These are phyloP conservation scores for Mycena epipterygia DNA, from an alignment of 768 basidiomycete species.

Conservation along the genomic window DNA sequence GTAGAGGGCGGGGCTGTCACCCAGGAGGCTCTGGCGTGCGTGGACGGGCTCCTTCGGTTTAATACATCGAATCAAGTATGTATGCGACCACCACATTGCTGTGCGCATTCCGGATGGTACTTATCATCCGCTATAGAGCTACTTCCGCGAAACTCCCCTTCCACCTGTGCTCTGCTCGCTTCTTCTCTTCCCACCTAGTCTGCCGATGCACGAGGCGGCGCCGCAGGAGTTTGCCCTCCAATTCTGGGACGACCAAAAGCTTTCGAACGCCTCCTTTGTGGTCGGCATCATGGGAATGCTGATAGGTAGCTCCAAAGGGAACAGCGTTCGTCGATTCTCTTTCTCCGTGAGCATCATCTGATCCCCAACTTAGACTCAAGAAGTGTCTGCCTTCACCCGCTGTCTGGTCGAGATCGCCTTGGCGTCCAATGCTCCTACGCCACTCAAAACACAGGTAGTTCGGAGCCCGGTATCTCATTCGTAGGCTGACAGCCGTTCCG, in stretches of 20 bases:
- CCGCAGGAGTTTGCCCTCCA: slow-evolving; percentile 95
- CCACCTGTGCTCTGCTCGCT: slow-evolving; percentile 76
- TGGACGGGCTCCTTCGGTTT: slow-evolving; percentile 90
- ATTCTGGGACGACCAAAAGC: slow-evolving; percentile 95
- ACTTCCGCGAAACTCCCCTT: slow-evolving; percentile 92
- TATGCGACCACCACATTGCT: slow-evolving; percentile 45
- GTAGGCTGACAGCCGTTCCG: slow-evolving; percentile 32
- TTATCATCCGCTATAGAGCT: slow-evolving; percentile 72
- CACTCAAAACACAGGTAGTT: slow-evolving; percentile 87
- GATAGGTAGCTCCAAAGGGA: slow-evolving; percentile 74
- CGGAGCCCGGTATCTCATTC: neutral
- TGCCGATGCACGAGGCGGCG: slow-evolving; percentile 68
- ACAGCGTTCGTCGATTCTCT: slow-evolving; percentile 60
- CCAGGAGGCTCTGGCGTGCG: slow-evolving; percentile 87
- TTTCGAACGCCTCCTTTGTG: slow-evolving; percentile 82
- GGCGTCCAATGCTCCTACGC: slow-evolving; percentile 93
- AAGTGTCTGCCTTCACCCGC: slow-evolving; percentile 72
- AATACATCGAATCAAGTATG: slow-evolving; percentile 95
- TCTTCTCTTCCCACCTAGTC: slow-evolving; percentile 76
- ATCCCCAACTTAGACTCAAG: slow-evolving; percentile 60
- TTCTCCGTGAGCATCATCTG: slow-evolving; percentile 2
- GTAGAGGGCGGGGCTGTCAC: slow-evolving; percentile 91
- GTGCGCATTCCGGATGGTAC: slow-evolving; percentile 15
- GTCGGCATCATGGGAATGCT: slow-evolving; percentile 91
- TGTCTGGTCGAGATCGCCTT: slow-evolving; percentile 90